Evolutionary conservation across 495 filamentous ascomycete genomes (phyloP), one percentile per base, ranked within the genome.

Genomic region (Penicillium paradoxum): DNA sequence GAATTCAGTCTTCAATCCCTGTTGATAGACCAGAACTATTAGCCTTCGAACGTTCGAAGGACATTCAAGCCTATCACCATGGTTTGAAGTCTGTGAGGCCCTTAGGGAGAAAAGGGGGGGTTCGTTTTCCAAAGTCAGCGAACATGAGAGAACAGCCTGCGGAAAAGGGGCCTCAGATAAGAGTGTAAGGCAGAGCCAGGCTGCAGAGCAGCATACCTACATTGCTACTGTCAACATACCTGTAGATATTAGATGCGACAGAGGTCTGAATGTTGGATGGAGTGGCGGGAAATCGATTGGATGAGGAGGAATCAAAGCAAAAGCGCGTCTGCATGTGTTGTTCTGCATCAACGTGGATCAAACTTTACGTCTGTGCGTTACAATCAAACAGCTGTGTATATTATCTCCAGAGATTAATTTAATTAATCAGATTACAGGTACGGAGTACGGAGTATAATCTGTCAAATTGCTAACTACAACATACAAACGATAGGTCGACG

Each of bases 311-410:
- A 24, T 17, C 46, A 36, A 38, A 27, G 27, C 6, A 37, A 49
- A 49, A 39, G 46, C 46, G 46, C 33, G 46, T 49, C 46, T 49
- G 46, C 46, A 49, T 38, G 46, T 49, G 41, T 44, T 44, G 41
- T 42, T 42, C 32, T 34, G 32, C 38, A 19, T 44, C 41, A 44
- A 44, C 41, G 41, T 29, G 41, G 41, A 44, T 37, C 34, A 30
- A 30, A 27, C 24, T 29, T 25, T 14, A 13, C 29, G 46, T 49
- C 46, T 49, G 46, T 49, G 46, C 46, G 45, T 36, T 21, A 22
- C 24, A 15, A 15, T 25, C 40, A 43, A 43, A 25, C 34, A 37
- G 24, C 7, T 27, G 24, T 27, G 24, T 37, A 15, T 5, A 8
- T 27, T 37, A 37, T 37, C 4, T 4, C 6, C 2, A 4, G 13